Base-by-base conservation (phyloP, 768 basidiomycete genomes). In the Piloderma croceum region DNA sequence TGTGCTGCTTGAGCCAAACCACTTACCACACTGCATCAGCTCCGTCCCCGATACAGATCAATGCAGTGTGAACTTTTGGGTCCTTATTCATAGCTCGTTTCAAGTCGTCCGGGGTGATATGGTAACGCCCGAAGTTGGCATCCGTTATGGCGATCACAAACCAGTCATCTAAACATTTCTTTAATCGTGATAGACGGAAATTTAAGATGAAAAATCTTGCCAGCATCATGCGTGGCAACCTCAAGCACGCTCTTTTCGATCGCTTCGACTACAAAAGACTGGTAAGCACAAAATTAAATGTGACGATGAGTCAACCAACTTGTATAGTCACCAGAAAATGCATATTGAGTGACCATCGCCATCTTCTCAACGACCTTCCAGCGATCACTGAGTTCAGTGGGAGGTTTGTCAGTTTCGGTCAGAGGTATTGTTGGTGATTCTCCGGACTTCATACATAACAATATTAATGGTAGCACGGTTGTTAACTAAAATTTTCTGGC, bases 341-440 rank as follows among this genome's bases (percentile, higher is more conserved):
- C 73, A 45, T 83, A 83, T 48, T 83, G 79, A 3, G 79, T 76
- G 25, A 79, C 62, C 68, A 81, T 71, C 21, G 63, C 59, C 81
- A 83, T 83, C 60, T 82, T 83, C 57, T 83, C 78, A 1, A 74
- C 67, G 5, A 81, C 70, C 47, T 79, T 81, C 78, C 77, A 81
- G 10, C 79, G 65, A 20, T 81, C 76, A 32, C 68, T 67, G n/a
- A 78, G 56, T 33, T 78, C 74, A 3, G 61, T 60, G 0, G 75
- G 73, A 3, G 73, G 70, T 11, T 74, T 64, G 20, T 70, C 64
- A 1, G 65, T 61, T 37, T 72, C 66, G 10, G 80, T 74, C 25
- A 83, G 50, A 5, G 64, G 56, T 13, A 82, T 74, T 32, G 75
- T 71, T 1, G 77, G 67, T 6, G 73, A 73, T 50, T 83, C 80